Evolutionary conservation across 2,329 filamentous ascomycete genomes (phyloP).

Genomic region (Paecilomyces sp.): DNA sequence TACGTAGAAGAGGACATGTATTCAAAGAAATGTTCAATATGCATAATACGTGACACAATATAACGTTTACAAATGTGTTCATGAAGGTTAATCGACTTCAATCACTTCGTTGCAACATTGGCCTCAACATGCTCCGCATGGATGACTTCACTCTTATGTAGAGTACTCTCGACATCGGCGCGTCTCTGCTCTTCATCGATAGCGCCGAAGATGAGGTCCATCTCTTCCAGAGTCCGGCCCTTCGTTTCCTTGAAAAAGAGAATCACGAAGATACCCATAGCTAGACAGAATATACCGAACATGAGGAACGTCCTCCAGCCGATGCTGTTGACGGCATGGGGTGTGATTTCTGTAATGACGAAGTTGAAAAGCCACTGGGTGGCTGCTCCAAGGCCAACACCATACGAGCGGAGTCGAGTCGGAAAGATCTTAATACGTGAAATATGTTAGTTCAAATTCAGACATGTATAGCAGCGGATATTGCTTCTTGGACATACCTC

Average conservation of each 20-base stretch:
- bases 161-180: constrained; percentile 6
- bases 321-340: constrained; percentile 33
- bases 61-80: not conserved
- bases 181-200: constrained; percentile 4
- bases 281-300: constrained; percentile 30
- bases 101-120: not conserved
- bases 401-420: constrained; percentile 30
- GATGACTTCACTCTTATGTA: constrained; percentile 1
- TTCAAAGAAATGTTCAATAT: too few relatives aligned
- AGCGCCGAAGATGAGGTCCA: constrained; percentile 19
- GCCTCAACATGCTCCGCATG: constrained; percentile 2
- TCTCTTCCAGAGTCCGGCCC: constrained; percentile 32
- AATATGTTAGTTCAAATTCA: not conserved
- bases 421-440: constrained; percentile 28
- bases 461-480: not conserved
- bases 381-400: constrained; percentile 28
- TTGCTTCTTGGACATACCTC: constrained; percentile 15
- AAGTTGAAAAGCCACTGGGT: constrained; percentile 37
- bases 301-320: constrained; percentile 34
- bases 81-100: not conserved
- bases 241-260: constrained; percentile 35
- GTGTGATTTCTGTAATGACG: constrained; percentile 35
- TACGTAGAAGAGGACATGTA: too few relatives aligned
- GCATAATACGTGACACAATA: not conserved
- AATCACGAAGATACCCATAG: constrained; percentile 24